Evolutionary conservation across 2,329 filamentous ascomycete genomes (phyloP), one percentile per base, ranked within the genome.

Genomic region (Phaeosphaeriaceae sp.): DNA sequence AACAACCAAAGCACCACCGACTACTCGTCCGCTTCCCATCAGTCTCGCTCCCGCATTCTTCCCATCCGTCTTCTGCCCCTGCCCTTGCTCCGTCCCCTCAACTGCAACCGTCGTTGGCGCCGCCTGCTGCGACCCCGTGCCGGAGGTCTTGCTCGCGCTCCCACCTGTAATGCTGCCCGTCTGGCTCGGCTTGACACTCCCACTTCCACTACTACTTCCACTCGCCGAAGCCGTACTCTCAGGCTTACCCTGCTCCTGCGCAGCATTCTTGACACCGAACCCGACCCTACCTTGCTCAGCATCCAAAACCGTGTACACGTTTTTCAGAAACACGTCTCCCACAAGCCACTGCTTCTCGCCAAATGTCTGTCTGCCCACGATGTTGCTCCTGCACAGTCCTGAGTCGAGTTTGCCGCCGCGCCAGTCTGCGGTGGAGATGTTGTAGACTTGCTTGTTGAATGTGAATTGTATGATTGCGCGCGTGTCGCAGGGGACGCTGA

Each of bases 281-380:
- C 89, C 90, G 63, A 93, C 86, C 51, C 84, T 85, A 45, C 76
- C 78, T 63, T 87, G 72, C 61, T 94, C 92, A 53, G 86, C 86
- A 74, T 97, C 93, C 73, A 96, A 96, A 22, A 95, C 89, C 1
- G 87, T 83, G 73, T 96, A 96, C 17, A 96, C 92, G 67, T 96
- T 96, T 80, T 96, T 96, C 60, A 97, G 79, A 68, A 96, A 96
- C 0, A 90, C 86, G 65, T 93, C 92, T 1, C 93, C 93, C 1
- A 96, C 78, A n/a, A 97, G 82, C 92, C 92, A 96, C 25, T 88
- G 78, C 33, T 79, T 73, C 68, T 67, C 82, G 0, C 82, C 78
- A 48, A 92, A 88, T 15, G 91, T 86, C 71, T 89, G 85, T 24
- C 87, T 83, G 1, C 90, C 91, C 53, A 92, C 89, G 36, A 96